Evolutionary conservation across 2,329 filamentous ascomycete genomes (phyloP), one percentile per base, ranked within the genome.

Genomic region (Daldinia sp.): DNA sequence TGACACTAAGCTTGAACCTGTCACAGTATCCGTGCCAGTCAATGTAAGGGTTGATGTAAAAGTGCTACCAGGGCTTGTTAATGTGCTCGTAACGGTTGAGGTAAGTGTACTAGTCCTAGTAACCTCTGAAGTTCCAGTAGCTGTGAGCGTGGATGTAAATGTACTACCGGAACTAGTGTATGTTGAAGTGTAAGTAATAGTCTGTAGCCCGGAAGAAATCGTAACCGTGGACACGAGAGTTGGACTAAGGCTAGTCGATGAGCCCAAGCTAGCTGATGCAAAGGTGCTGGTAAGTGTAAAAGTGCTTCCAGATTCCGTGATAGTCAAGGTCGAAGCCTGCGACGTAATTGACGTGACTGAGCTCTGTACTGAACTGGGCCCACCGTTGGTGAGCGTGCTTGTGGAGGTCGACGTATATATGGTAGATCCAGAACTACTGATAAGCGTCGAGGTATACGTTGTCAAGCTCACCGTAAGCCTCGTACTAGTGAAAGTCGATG

Each of bases 101-200:
- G 53, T 61, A 5, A 39, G 34, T 8, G 58, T 61, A 13, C 8
- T 47, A 4, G 51, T 56, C 23, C 25, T 39, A 8, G 47, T 56
- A 23, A 25, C n/a, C 7, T 3, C 30, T 3, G 47, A 23, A 17
- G 41, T 48, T 23, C n/a, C 17, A 19, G 54, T 65, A 34, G 23
- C 23, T 19, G 58, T 64, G 15, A 41, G 35, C 3, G 58, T 65
- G 11, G 59, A 66, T 27, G 56, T 62, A 2, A 57, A 50, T 4
- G 63, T 58, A 15, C 45, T 62, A 8, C 54, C 54, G 6, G 45
- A 45, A 6, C 37, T 43, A 19, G 35, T 37, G 6, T 37, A 37
- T 2, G 35, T 37, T 37, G 35, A 37, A 9, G 35, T 37, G 7
- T 17, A 37, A 3, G 35, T 37, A 8, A 37, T 9, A 37, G 35